phyloP scores from a whole-genome alignment of 2,329 filamentous ascomycete genomes.

The Neopestalotiopsis sp. region DNA sequence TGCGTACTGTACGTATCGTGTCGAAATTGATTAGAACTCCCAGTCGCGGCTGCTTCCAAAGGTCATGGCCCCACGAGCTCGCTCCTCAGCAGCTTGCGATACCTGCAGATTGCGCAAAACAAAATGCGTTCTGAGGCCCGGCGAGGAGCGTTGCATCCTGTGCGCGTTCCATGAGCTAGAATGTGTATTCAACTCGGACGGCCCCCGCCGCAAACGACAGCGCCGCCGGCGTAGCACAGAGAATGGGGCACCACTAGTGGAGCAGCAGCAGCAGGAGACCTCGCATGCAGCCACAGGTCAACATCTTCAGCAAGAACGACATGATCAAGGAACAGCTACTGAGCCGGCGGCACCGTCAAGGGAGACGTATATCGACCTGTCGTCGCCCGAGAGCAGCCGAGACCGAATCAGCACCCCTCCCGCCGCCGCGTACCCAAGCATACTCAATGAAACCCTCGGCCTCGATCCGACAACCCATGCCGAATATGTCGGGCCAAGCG shows the following conservation, averaged over 20 bases:
- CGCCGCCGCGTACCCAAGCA: neutral
- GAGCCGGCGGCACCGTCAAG: neutral
- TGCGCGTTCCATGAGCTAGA: conserved; percentile 6
- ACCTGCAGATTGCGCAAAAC: conserved; percentile 9
- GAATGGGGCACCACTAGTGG: neutral
- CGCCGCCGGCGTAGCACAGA: neutral
- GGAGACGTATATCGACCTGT: neutral
- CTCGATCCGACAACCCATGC: neutral
- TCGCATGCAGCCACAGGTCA: neutral
- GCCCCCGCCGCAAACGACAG: neutral
- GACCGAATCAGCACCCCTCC: neutral
- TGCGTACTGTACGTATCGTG: neutral
- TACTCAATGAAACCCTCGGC: conserved; percentile 8
- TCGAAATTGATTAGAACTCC: neutral
- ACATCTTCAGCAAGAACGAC: neutral
- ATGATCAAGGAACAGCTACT: neutral
- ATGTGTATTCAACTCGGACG: neutral
- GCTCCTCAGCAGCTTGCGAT: neutral
- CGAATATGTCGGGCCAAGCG: conserved; percentile 8
- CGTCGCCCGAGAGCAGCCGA: neutral
- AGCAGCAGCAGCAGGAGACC: neutral
- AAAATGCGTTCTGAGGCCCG: neutral
- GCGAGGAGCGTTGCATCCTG: conserved; percentile 1
- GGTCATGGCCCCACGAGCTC: neutral
- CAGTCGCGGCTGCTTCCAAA: neutral